phyloP scores from a whole-genome alignment of 768 basidiomycete species.

The Mycena indigotica region DNA sequence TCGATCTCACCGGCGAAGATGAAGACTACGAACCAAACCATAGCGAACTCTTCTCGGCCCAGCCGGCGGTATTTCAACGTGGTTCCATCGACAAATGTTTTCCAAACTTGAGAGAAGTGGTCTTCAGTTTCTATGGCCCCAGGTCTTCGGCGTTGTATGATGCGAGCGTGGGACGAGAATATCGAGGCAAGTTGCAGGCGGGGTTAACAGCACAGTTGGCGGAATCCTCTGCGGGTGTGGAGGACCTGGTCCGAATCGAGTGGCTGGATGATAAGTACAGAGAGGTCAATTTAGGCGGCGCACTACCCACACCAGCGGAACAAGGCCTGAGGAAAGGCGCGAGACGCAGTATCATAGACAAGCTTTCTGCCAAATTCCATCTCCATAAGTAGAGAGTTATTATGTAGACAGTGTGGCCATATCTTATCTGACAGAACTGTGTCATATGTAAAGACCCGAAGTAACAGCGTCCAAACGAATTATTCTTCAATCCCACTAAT shows the following conservation, averaged over 20 bases:
- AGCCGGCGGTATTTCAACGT: background rate
- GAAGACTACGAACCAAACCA: background rate
- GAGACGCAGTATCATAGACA: no score
- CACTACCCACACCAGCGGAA: no score
- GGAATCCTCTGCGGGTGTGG: background rate
- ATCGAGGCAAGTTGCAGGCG: background rate
- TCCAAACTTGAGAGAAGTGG: background rate
- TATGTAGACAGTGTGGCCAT: no score
- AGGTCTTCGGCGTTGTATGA: background rate
- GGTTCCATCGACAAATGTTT: background rate
- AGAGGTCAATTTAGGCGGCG: constrained; percentile 16
- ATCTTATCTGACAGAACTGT: no score
- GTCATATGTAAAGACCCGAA: no score
- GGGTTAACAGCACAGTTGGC: background rate
- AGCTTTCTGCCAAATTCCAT: no score
- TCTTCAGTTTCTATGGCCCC: background rate
- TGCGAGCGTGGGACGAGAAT: background rate
- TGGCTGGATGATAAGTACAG: background rate
- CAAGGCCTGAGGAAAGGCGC: no score
- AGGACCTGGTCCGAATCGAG: background rate
- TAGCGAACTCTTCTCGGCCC: background rate
- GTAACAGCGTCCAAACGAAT: no score
- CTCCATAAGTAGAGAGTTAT: no score
- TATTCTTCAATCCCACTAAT: no score
- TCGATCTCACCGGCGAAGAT: background rate